Evolutionary conservation across 2,329 filamentous ascomycete genomes (phyloP).

Genomic region (Aureobasidium sp.): DNA sequence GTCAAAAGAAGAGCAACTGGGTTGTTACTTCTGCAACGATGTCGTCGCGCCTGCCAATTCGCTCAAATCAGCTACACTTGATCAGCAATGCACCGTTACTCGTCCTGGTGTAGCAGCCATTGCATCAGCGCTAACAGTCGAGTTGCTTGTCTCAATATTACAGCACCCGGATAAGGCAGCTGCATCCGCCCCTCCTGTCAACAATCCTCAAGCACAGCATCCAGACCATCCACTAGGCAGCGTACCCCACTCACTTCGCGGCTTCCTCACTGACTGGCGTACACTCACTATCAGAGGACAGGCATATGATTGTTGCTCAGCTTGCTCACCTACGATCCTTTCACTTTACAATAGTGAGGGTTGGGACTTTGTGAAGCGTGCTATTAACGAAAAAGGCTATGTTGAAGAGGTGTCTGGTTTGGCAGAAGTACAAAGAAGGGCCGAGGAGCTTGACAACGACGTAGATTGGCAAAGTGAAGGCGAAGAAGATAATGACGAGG

Average conservation of each 20-base stretch:
- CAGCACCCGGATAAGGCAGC: constrained; percentile 51
- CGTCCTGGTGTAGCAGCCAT: constrained; percentile 87
- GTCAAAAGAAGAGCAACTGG: constrained; percentile 49
- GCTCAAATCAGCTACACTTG: constrained; percentile 87
- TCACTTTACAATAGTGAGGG: constrained; percentile 57
- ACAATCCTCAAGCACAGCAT: neutral
- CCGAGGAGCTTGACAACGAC: constrained; percentile 43
- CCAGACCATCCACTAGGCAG: constrained; percentile 53
- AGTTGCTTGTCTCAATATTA: constrained; percentile 76
- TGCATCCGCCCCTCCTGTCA: constrained; percentile 26
- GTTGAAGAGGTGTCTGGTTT: constrained; percentile 69
- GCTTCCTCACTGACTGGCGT: constrained; percentile 65
- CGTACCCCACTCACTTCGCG: constrained; percentile 73
- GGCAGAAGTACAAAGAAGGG: constrained; percentile 53
- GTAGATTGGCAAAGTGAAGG: constrained; percentile 42
- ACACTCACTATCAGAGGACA: constrained; percentile 65
- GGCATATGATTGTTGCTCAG: constrained; percentile 74
- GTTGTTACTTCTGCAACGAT: constrained; percentile 98
- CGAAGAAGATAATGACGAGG: constrained; percentile 42
- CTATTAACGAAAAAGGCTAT: constrained; percentile 66
- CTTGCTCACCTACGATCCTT: constrained; percentile 64
- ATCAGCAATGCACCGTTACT: constrained; percentile 97
- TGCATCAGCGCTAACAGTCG: constrained; percentile 82
- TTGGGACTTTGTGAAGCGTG: constrained; percentile 70
- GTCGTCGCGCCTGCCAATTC: constrained; percentile 91